Base-by-base conservation (phyloP, 2,329 filamentous ascomycete species). In the Rhexocercosporidium sp. region DNA sequence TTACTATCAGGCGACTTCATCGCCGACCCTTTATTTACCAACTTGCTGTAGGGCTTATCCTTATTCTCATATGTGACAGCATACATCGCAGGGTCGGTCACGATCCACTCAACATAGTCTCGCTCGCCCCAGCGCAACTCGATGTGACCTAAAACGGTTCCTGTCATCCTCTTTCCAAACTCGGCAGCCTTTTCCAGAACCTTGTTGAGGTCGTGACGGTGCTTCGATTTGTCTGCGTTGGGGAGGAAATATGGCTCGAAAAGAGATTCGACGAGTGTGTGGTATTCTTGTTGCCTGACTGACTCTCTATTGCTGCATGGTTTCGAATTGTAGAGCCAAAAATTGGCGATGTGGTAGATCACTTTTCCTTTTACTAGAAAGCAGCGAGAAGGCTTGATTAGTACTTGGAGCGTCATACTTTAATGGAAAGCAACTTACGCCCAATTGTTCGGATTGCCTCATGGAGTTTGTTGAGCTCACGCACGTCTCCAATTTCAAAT, bases 81-180 rank as follows among this genome's bases (percentile, higher is more conserved):
- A 56, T 56, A 39, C 9, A 56, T 25, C 14, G 53, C 53, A 20
- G 53, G 53, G 2, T 37, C 1, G 16, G 29, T 20, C 53, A 56
- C 53, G 18, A 56, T 56, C 53, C 53, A 34, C 11, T 56, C 20
- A 37, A 56, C 53, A n/a, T 56, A 27, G 4, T 56, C 53, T 56
- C 53, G 25, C 5, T 56, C 14, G 14, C 53, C 53, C 53, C 53
- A 56, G 53, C 53, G 53, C 29, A 27, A 9, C 29, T 56, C 53
- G 27, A 56, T 11, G 22, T 37, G 34, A 37, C 25, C 29, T 16
- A 16, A 8, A 16, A 22, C 22, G 7, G 14, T 11, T 8, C 53
- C 53, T 3, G 14, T 37, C 9, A 39, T 29, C 37, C 22, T 34
- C 53, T 56, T 56, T 20, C 53, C 53, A 37, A 56, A 56, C 53